Base-by-base conservation (phyloP, 2,329 filamentous ascomycete genomes). In the Lecanosticta acicola region DNA sequence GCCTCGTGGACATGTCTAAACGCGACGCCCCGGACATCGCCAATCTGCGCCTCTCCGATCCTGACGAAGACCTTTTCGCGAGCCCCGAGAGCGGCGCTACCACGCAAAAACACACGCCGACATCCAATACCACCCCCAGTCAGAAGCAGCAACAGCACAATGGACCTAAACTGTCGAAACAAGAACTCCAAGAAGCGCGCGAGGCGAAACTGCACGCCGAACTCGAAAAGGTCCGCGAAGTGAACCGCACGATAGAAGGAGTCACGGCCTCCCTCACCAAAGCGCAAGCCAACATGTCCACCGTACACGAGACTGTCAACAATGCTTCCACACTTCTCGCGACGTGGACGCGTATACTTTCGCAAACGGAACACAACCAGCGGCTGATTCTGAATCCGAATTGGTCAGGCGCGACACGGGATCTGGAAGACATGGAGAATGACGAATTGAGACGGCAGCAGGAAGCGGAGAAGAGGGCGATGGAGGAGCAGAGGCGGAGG, bases 291-390 rank as follows among this genome's bases (percentile, higher is more conserved):
- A 90, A 90, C 66, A 93, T 93, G 86, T 74, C 80, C 59, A 94
- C 85, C 18, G 90, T 97, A 29, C 85, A 85, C 43, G 78, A 79
- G 51, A 96, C 93, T 2, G 89, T 97, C 34, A 78, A 79, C 55
- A 91, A 90, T 45, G 89, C 93, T 3, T 94, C 90, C 11, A 86
- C 85, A 1, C 78, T 98, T 11, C 81, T 98, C 24, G 89, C 94
- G 59, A 94, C 90, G 13, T 98, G 91, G 91, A 94, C 89, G 7
- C 83, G 89, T 42, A 96, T 98, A 55, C 79, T 98, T 10, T 93
- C 88, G 4, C 93, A 98, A 68, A 96, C 93, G 3, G 93, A 98
- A 68, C 93, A 98, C 69, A 97, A 94, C 64, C 90, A 97, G 66
- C 83, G 93, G 18, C 74, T 98, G 41, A 84, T 98, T 36, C 76